Evolutionary conservation across 148 eudicot species (phyloP), one percentile per base, ranked within the genome.

Genomic region (Rhododendron kiyosumense): DNA sequence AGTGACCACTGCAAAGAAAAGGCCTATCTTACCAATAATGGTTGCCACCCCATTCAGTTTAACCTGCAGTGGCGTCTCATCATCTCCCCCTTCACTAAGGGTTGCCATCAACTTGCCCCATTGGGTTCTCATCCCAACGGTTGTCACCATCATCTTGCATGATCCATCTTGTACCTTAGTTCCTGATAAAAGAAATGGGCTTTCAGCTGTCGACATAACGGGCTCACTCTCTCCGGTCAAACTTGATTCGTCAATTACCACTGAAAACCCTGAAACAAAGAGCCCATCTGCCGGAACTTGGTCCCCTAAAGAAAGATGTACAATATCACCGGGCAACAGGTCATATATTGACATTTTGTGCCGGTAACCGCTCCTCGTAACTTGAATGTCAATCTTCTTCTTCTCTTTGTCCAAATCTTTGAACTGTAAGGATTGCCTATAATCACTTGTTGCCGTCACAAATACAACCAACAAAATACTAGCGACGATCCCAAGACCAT

Each of bases 81-180:
- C 99, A 82, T 94, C 96, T 38, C 99, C 99, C 24, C 99, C 99
- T 89, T 96, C 99, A 83, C 94, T 94, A 75, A 96, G 93, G 41
- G 99, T 96, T n/a, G 97, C 99, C 97, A 96, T 94, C 69, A 96
- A 86, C 87, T 96, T 95, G 1, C 99, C 99, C 99, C 98, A 95
- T 83, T 96, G 99, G 18, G 99, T 96, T 85, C 96, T 92, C 99
- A 96, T 96, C 45, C 99, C 98, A 54, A 96, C 99, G 36, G 99
- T 95, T n/a, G 98, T 95, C 78, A 95, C 90, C 52, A 96, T 20
- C 99, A 96, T 95, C 91, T 94, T 96, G 85, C 99, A 96, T 5
- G 99, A 96, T 26, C 99, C 99, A 81, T 96, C 98, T 86, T 96
- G 99, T 38, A 96, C 98, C 89, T 96, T 96, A 76, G 98, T 96